These are phyloP conservation scores for Kazachstania sp. DNA, from an alignment of 1,139 yeast species.

Conservation along the genomic window DNA sequence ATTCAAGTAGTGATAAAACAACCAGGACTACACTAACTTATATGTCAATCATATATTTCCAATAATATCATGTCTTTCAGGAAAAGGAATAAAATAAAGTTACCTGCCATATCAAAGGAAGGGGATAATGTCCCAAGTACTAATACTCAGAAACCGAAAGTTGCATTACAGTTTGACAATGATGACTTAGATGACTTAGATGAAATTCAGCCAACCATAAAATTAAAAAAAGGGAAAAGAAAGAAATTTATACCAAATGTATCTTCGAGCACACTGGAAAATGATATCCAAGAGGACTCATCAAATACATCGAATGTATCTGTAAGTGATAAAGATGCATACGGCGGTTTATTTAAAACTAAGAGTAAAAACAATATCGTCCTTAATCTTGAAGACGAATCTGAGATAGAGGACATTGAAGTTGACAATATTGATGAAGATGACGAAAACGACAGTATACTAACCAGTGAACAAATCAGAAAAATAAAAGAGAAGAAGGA, in stretches of 20 bases:
- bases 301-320: too few relatives aligned
- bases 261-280: too few relatives aligned
- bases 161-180: not conserved
- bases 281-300: not conserved
- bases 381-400: conserved; percentile 5
- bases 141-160: not conserved
- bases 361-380: not conserved
- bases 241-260: not conserved
- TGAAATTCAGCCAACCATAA: not conserved
- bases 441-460: not conserved
- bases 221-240: not conserved
- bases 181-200: not conserved
- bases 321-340: not conserved
- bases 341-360: not conserved
- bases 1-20: too few relatives aligned
- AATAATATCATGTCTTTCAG: too few relatives aligned
- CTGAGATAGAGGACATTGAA: conserved; percentile 1
- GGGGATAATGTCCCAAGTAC: not conserved
- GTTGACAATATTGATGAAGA: not conserved
- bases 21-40: too few relatives aligned
- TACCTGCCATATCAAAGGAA: not conserved
- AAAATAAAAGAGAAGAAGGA: conserved; percentile 3
- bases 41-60: too few relatives aligned
- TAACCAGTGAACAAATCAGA: conserved; percentile 1
- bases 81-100: conserved; percentile 8